Evolutionary conservation across 805 yeast genomes (phyloP).

Genomic region (Blastobotrys mokoenaii): DNA sequence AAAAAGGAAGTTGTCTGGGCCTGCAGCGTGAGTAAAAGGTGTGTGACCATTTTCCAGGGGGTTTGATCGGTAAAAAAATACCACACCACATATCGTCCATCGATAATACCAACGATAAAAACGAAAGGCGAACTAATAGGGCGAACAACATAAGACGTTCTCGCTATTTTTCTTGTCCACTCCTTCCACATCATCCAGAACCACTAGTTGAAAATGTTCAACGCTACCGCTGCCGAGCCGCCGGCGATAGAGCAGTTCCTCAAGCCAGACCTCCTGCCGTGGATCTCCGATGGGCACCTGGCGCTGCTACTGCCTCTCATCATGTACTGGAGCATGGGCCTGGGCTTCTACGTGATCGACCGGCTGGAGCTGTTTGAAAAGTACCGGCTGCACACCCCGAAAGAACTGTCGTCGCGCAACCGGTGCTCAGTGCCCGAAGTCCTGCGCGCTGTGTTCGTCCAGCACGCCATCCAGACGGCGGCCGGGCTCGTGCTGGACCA

Average conservation of each 20-base stretch:
- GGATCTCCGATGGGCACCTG: conserved; percentile 62
- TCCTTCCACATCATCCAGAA: too few relatives aligned
- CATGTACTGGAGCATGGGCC: conserved; percentile 76
- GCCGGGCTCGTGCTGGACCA: conserved; percentile 51
- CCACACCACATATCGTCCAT: too few relatives aligned
- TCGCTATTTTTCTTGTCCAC: too few relatives aligned
- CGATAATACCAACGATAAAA: too few relatives aligned
- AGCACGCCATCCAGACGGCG: conserved; percentile 74
- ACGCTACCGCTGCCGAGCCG: background rate
- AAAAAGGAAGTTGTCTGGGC: too few relatives aligned
- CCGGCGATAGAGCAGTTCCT: conserved; percentile 8
- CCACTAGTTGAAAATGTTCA: too few relatives aligned
- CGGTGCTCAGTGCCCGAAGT: conserved; percentile 66
- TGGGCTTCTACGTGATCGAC: conserved; percentile 69
- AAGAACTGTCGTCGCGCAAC: conserved; percentile 69
- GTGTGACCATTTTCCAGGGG: too few relatives aligned
- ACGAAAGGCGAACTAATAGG: too few relatives aligned
- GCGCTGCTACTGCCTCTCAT: conserved; percentile 70
- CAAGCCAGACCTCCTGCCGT: conserved; percentile 36
- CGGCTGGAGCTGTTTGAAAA: conserved; percentile 64
- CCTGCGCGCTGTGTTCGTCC: conserved; percentile 69
- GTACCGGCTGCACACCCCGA: conserved; percentile 87
- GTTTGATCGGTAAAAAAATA: too few relatives aligned
- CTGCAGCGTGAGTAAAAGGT: too few relatives aligned
- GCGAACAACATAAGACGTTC: too few relatives aligned